These are phyloP conservation scores for Pharnaceum exiguum DNA, from an alignment of 148 eudicot species.

Conservation along the genomic window DNA sequence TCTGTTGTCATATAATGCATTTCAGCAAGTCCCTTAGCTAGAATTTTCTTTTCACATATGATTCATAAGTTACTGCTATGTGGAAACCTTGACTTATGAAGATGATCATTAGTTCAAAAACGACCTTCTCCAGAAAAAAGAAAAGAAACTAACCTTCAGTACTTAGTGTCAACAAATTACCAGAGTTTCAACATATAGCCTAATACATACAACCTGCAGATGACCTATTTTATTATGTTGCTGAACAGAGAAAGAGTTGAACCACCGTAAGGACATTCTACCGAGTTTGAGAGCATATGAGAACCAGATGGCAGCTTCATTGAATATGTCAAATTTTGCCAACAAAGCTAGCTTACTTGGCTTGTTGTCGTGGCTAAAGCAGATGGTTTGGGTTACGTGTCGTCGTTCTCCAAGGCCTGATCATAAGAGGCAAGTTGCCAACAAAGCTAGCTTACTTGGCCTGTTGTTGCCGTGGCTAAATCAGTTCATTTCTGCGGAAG, in stretches of 20 bases:
- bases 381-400: slow-evolving; percentile 78
- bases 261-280: slow-evolving; percentile 71
- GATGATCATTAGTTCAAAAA: no score
- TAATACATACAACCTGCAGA: no score
- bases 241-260: slow-evolving; percentile 82
- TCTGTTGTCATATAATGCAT: no score
- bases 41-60: no score
- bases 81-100: no score
- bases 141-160: no score
- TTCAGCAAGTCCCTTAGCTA: no score
- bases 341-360: slow-evolving; percentile 90
- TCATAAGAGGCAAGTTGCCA: slow-evolving; percentile 77
- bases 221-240: slow-evolving; percentile 5
- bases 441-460: neutral
- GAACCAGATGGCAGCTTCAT: slow-evolving; percentile 74
- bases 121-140: no score
- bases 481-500: no score
- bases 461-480: neutral
- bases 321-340: slow-evolving; percentile 87
- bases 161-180: no score
- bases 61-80: no score
- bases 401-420: slow-evolving; percentile 79
- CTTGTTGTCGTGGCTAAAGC: slow-evolving; percentile 66
- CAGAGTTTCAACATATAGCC: no score
- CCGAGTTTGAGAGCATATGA: slow-evolving; percentile 71